Base-by-base conservation (phyloP, 78 protist genomes). In the Polysphondylium violaceum region DNA sequence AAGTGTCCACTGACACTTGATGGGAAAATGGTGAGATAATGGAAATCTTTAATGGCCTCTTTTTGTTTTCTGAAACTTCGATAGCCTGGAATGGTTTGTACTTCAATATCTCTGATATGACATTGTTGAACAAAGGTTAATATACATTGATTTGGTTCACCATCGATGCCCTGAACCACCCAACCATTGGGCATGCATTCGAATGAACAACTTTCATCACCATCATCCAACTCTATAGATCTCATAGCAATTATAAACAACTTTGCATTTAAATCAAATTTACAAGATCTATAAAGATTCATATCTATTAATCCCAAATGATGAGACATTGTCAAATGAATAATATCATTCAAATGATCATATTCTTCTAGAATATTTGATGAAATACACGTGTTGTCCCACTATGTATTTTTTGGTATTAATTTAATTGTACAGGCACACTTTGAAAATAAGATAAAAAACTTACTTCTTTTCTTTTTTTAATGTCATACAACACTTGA, bases 261-360 rank as follows among this genome's bases (percentile, higher is more conserved):
- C 53, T 79, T 67, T 33, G 55, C 6, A 27, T 83, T 77, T 16
- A 79, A 79, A 19, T 83, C 91, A 83, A 69, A 83, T 61, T 58
- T 67, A 59, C 91, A 83, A 69, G 81, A 69, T 59, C 91, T 67
- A 83, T 69, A 83, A 8, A 83, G 21, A 69, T 53, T 68, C 91
- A 83, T 83, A 31, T 63, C 60, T 27, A 83, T 36, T n/a, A 16
- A 21, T 6, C 71, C 77, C 9, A 78, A 50, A n/a, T 67, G 79
- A 59, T 83, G 41, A 6, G 75, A n/a, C 25, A 83, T 55, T 19
- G 38, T 51, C 38, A 83, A 53, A 23, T 69, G 68, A 23, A 83
- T 56, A 43, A 83, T 83, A 69, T 83, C 81, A 43, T 83, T 83
- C 56, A 83, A 69, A 83, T 83, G 91, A 33, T 83, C 91, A 59